Percentiles rank a stretch among this genome's conserved stretches.
These are phyloP conservation scores for Pilatotrama ljubarskyi DNA, from an alignment of 768 basidiomycete genomes.

Conservation along the genomic window DNA sequence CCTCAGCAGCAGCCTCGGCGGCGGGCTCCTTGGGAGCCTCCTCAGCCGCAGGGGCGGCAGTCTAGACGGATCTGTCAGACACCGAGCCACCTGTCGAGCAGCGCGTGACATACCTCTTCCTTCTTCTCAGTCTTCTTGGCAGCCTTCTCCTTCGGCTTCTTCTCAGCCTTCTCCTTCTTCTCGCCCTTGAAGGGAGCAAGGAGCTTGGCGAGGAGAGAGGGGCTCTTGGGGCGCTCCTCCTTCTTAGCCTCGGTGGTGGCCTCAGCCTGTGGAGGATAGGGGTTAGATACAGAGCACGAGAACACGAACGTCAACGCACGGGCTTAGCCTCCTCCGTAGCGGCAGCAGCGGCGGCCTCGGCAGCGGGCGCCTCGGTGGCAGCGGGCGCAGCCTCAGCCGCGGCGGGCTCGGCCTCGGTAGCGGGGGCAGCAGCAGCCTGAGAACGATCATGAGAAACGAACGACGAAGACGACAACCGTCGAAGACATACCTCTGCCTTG, in stretches of 20 bases:
- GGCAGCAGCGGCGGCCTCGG: slow-evolving; percentile 37
- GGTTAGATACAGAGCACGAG: background rate
- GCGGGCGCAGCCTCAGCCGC: slow-evolving; percentile 34
- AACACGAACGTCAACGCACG: slow-evolving; percentile 28
- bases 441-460: background rate
- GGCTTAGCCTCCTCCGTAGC: slow-evolving; percentile 47
- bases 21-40: slow-evolving; percentile 42
- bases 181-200: slow-evolving; percentile 72
- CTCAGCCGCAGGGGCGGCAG: slow-evolving; percentile 40
- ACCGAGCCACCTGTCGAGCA: background rate
- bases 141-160: slow-evolving; percentile 64
- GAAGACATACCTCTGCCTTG: slow-evolving; percentile 39
- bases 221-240: slow-evolving; percentile 82
- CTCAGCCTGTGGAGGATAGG: slow-evolving; percentile 39
- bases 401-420: slow-evolving; percentile 32
- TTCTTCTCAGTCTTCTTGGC: slow-evolving; percentile 85
- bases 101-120: slow-evolving; percentile 44
- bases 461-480: background rate
- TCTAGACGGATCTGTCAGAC: slow-evolving; percentile 9
- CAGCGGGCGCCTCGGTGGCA: slow-evolving; percentile 31
- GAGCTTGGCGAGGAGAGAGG: slow-evolving; percentile 71
- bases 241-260: slow-evolving; percentile 58
- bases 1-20: slow-evolving; percentile 45
- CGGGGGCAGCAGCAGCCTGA: slow-evolving; percentile 39
- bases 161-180: slow-evolving; percentile 52